Base-by-base conservation (phyloP, 108 stramenopile species). In the Heterococcus sp. region DNA sequence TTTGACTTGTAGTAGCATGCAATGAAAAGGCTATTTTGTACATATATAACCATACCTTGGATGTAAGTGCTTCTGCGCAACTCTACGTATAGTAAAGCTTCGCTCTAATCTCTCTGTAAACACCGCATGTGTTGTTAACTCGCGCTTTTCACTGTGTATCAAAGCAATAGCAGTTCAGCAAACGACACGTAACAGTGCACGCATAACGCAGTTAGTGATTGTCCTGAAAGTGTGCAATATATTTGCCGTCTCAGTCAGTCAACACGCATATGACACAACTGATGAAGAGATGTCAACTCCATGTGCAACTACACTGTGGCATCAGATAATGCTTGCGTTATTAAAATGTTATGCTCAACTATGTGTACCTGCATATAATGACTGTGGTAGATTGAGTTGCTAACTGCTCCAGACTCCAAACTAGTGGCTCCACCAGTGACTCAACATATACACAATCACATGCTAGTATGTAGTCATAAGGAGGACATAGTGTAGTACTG, bases 401-500 rank as follows among this genome's bases (percentile, higher is more conserved):
- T 37, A 74, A 35, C 79, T 36, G 34, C 0, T 35, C 46, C 65
- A 80, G 63, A 32, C 63, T 65, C 71, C 71, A 71, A 5, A 80
- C 79, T 2, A 80, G 37, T 66, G 37, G 21, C 35, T 80, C 79
- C 65, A 80, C 79, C 29, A 80, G 37, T 28, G 71, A 71, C 28
- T 80, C 79, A 4, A 73, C 79, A 65, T 80, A 80, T 33, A 80
- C 79, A 66, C 79, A 80, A 37, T 80, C 79, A 65, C 79, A 80
- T 34, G 79, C 79, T 32, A 80, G 11, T 31, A 80, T 64, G 72
- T 80, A 80, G 79, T 80, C 79, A 65, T 80, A 80, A 26, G 79
- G 79, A 3, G 79, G 68, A 39, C 32, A 26, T 37, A 80, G 38
- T 31, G 37, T 35, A 32, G 72, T 72, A n/a, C n/a, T n/a, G n/a